Base-by-base conservation (phyloP, 495 filamentous ascomycete genomes). In the Neurospora sp. region DNA sequence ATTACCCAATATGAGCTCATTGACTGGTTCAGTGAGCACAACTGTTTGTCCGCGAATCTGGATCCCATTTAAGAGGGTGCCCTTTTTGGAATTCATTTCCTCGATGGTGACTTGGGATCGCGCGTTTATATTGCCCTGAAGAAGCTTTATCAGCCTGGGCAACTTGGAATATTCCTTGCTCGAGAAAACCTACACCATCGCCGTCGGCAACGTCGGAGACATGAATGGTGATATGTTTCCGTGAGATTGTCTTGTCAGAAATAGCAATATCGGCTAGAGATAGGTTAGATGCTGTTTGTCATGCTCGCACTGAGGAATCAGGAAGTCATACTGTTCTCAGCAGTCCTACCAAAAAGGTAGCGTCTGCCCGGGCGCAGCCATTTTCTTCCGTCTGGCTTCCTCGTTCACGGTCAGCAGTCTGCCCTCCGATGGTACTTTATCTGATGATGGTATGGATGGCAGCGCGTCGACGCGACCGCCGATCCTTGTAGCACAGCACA, bases 311-410 rank as follows among this genome's bases (percentile, higher is more conserved):
- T 4, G 38, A 54, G 36, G 19, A 24, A n/a, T 5, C 37, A 48
- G 34, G 19, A 28, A 21, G 1, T 59, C 81, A 75, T 82, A 88
- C 87, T 77, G 82, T 88, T 81, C 39, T 84, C 78, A 70, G 82
- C 81, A 75, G 86, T 84, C 70, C 93, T 87, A 71, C 93, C 93
- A 76, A 95, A 92, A 28, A 95, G 88, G 81, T 93, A 95, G 75
- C 86, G 89, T 81, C 92, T 92, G 34, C 92, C 93, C 3, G 93
- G 93, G 38, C 91, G 89, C 74, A 96, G 86, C 93, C 93, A 96
- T 74, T 76, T 88, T 88, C 82, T 90, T 93, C 72, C 89, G 92
- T 91, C 75, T 48, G 76, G 10, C 69, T 36, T n/a, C 4, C 40
- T 77, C 69, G 73, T 15, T 71, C 24, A 15, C 0, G 21, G 21